Percentiles rank a stretch among this genome's conserved stretches.
These are phyloP conservation scores for Pleurotus tuber-regium DNA, from an alignment of 768 basidiomycete species.

Conservation along the genomic window DNA sequence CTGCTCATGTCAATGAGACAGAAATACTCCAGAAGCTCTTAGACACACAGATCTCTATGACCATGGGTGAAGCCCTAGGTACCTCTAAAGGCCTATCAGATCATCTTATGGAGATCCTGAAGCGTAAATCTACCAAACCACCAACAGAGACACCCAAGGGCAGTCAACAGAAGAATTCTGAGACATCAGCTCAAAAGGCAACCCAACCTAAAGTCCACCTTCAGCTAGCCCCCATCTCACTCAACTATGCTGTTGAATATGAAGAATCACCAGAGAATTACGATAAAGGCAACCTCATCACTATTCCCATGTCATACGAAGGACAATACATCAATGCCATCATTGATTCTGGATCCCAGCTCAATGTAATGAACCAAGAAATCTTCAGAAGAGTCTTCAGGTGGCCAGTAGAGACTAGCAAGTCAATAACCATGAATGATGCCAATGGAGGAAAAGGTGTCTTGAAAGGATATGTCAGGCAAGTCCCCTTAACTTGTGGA, in stretches of 20 bases:
- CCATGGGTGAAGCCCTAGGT: not conserved
- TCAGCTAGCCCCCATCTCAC: no score
- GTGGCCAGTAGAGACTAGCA: slow-evolving; percentile 14
- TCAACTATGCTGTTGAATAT: not conserved
- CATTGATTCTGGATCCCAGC: slow-evolving; percentile 27
- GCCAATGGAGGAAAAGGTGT: slow-evolving; percentile 25
- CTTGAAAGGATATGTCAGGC: slow-evolving; percentile 18
- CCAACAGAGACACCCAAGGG: no score
- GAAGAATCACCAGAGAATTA: not conserved
- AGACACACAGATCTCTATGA: not conserved
- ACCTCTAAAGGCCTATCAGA: slow-evolving; percentile 3
- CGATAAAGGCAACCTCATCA: slow-evolving; percentile 12
- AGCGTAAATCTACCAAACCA: no score
- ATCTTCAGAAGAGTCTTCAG: slow-evolving; percentile 9
- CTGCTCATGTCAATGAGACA: not conserved
- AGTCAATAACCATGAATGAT: slow-evolving; percentile 19
- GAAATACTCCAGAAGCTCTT: slow-evolving; percentile 4
- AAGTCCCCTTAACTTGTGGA: slow-evolving; percentile 21
- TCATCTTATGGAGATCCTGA: not conserved
- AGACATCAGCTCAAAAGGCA: no score
- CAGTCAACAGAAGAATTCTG: no score
- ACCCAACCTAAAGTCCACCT: no score
- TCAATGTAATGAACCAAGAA: slow-evolving; percentile 19
- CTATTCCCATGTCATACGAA: slow-evolving; percentile 12
- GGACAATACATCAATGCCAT: slow-evolving; percentile 15